These are phyloP conservation scores for Metrosideros polymorpha DNA, from an alignment of 441 rosid genomes.

Conservation along the genomic window DNA sequence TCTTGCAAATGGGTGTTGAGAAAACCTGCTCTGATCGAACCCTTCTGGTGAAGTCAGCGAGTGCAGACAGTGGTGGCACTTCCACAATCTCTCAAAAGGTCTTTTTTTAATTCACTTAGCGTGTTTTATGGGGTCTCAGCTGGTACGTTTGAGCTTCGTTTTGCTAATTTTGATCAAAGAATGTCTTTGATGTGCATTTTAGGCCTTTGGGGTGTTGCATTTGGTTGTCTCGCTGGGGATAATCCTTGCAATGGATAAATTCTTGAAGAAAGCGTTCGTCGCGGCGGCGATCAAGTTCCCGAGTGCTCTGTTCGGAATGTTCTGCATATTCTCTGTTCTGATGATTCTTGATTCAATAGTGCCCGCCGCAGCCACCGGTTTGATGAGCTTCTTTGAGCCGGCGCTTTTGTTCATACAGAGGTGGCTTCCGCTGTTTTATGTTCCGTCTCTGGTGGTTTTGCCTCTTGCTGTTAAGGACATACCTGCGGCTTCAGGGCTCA, in stretches of 20 bases:
- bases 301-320: constrained; percentile 95
- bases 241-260: constrained; percentile 64
- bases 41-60: constrained; percentile 26
- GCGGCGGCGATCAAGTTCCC: constrained; percentile 91
- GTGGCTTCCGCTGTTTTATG: constrained; percentile 97
- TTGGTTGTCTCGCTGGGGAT: constrained; percentile 71
- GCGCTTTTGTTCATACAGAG: constrained; percentile 81
- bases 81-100: constrained; percentile 46
- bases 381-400: constrained; percentile 84
- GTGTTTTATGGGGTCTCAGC: background rate
- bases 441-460: constrained; percentile 84
- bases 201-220: constrained; percentile 64
- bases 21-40: constrained; percentile 15
- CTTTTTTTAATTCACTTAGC: background rate
- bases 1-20: constrained; percentile 32
- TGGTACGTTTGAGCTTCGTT: background rate
- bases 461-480: constrained; percentile 89
- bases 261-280: constrained; percentile 67
- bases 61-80: constrained; percentile 29
- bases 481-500: constrained; percentile 87
- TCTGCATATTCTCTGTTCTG: constrained; percentile 82
- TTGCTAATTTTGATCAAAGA: background rate
- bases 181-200: background rate
- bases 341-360: constrained; percentile 49
- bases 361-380: constrained; percentile 58